Percentiles rank a stretch among this genome's conserved stretches.
These are phyloP conservation scores for Ophiostoma himal-ulmi DNA, from an alignment of 2,329 filamentous ascomycete species.

Conservation along the genomic window DNA sequence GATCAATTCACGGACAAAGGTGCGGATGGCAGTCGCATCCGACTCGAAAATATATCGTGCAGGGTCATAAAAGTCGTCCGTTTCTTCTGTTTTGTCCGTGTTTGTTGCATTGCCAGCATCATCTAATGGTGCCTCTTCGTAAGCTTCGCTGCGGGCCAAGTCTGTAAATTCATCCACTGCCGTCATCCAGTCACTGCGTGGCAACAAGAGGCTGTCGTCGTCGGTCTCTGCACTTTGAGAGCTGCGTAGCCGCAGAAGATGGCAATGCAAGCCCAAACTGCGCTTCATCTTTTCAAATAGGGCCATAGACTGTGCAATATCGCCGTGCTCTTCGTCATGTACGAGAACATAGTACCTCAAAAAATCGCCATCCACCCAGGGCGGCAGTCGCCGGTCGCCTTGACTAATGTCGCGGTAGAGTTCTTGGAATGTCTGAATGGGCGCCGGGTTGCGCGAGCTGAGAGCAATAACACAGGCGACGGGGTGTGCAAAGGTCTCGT, in stretches of 20 bases:
- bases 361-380: constrained; percentile 88
- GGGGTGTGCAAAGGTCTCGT: constrained; percentile 92
- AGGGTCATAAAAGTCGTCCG: constrained; percentile 56
- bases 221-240: constrained; percentile 82
- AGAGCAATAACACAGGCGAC: constrained; percentile 93
- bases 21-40: constrained; percentile 78
- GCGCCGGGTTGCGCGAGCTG: constrained; percentile 75
- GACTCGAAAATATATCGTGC: constrained; percentile 84
- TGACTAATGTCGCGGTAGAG: constrained; percentile 81
- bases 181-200: constrained; percentile 82
- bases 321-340: constrained; percentile 92
- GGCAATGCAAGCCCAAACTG: constrained; percentile 93
- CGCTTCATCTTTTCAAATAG: constrained; percentile 99
- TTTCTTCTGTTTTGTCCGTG: not conserved
- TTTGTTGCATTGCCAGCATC: not conserved
- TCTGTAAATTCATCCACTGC: constrained; percentile 76
- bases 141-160: constrained; percentile 37
- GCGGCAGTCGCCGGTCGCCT: constrained; percentile 65
- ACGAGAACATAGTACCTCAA: constrained; percentile 93
- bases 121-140: constrained; percentile 46
- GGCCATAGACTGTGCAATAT: constrained; percentile 81
- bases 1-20: constrained; percentile 89
- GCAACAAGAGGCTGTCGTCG: constrained; percentile 79
- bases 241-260: constrained; percentile 78
- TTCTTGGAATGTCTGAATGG: constrained; percentile 78